phyloP scores from a whole-genome alignment of 2,329 filamentous ascomycete species.

The Arachnopeziza araneosa region DNA sequence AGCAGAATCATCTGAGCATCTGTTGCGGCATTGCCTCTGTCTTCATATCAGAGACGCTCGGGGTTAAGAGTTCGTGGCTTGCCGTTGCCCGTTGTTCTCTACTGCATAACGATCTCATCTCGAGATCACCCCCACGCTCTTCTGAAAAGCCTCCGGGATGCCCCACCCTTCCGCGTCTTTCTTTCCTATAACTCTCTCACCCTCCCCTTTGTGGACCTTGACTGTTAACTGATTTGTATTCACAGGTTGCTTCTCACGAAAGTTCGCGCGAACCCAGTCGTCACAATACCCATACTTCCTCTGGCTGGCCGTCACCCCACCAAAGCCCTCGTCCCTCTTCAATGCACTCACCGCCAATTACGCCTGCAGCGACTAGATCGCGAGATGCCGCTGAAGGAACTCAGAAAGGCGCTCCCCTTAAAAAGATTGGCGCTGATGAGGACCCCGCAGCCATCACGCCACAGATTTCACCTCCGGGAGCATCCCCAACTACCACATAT shows the following conservation, averaged over 20 bases:
- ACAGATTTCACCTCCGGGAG: constrained; percentile 57
- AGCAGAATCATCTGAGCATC: constrained; percentile 1
- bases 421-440: constrained; percentile 33
- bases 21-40: background rate
- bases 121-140: constrained; percentile 22
- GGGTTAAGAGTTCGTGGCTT: background rate
- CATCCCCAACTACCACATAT: constrained; percentile 34
- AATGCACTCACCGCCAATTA: constrained; percentile 84
- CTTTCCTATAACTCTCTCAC: constrained; percentile 11
- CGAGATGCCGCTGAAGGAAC: constrained; percentile 40
- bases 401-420: constrained; percentile 30
- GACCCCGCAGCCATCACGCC: constrained; percentile 56
- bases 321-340: constrained; percentile 62
- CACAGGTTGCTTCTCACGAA: constrained; percentile 55
- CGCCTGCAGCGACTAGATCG: constrained; percentile 70
- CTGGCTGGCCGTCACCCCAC: constrained; percentile 59
- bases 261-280: constrained; percentile 53
- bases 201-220: constrained; percentile 1
- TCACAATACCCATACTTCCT: constrained; percentile 59
- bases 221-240: constrained; percentile 16
- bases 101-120: constrained; percentile 15
- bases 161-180: constrained; percentile 18
- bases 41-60: background rate
- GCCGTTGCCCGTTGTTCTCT: constrained; percentile 2
- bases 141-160: constrained; percentile 11